Evolutionary conservation across 2,329 filamentous ascomycete species (phyloP), one percentile per base, ranked within the genome.

Genomic region (Coniochaeta sp.): DNA sequence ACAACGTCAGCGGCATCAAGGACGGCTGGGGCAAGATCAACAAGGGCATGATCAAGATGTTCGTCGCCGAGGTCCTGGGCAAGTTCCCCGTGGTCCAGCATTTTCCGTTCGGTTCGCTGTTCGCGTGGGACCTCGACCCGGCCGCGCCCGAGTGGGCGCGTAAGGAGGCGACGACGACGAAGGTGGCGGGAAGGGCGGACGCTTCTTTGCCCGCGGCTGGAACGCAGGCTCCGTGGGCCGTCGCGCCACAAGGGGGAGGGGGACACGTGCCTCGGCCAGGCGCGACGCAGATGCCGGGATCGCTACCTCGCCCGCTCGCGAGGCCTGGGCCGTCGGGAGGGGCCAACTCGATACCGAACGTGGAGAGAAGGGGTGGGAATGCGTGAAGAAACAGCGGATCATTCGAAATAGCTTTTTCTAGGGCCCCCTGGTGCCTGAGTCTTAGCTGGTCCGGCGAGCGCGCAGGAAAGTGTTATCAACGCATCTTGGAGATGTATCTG

Each of bases 21-120:
- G 88, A 89, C 60, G 90, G 95, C n/a, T 99, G 95, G 95, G 95
- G 90, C 38, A 99, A 99, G 79, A 96, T 99, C 69, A 98, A 99
- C 75, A 93, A 93, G 79, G 95, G 95, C 58, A 98, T 99, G 95
- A 86, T 99, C 69, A 99, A 98, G 75, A 99, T 99, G 95, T 99
- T 93, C 77, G 92, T 96, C 66, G 95, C 91, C 19, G 95, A 99
- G 77, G 95, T 99, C 3, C 80, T 99, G 16, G 91, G 90, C 42
- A 99, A 99, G 73, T 97, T 97, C 70, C 95, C 95, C 2, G 95
- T 99, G 2, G 91, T 99, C n/a, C 95, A 99, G 74, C 95, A 99
- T 74, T 98, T 95, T 66, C 84, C 82, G 2, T 93, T 95, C 65
- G 90, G 90, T 28, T 89, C 87, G 6, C 76, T 95, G n/a, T 91